These are phyloP conservation scores for Sarocladium kiliense DNA, from an alignment of 2,329 filamentous ascomycete species.

Conservation along the genomic window DNA sequence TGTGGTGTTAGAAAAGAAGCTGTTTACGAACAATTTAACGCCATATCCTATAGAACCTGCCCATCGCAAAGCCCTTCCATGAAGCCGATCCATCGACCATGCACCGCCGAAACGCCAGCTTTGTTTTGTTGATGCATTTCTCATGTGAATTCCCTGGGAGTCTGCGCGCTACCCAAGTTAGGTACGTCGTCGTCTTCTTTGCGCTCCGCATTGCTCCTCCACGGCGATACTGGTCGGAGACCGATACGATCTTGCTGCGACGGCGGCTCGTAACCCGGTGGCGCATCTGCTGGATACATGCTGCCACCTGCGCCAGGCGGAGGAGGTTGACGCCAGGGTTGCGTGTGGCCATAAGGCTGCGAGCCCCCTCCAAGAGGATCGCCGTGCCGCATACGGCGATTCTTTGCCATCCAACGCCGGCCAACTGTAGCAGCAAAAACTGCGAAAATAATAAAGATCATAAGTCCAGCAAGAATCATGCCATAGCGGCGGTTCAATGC, in stretches of 20 bases:
- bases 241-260: constrained; percentile 17
- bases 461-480: constrained; percentile 41
- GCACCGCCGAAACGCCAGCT: constrained; percentile 4
- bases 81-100: constrained; percentile 1
- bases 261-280: constrained; percentile 10
- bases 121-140: neutral
- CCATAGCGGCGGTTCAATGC: constrained; percentile 43
- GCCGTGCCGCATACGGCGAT: constrained; percentile 13
- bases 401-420: constrained; percentile 20
- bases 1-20: no score
- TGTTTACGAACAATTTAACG: no score
- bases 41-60: constrained; percentile 1
- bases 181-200: constrained; percentile 26
- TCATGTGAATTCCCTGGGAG: constrained; percentile 28
- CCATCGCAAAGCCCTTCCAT: neutral
- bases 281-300: constrained; percentile 1
- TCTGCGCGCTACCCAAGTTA: constrained; percentile 23
- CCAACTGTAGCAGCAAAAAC: constrained; percentile 31
- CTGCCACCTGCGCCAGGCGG: neutral
- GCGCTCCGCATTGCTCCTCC: constrained; percentile 18
- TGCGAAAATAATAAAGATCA: constrained; percentile 38
- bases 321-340: constrained; percentile 21
- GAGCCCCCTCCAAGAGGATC: constrained; percentile 17
- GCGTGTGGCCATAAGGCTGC: constrained; percentile 16
- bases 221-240: constrained; percentile 22